A percentile compares a stretch with the other conserved stretches of the same genome.
phyloP scores from a whole-genome alignment of 1,139 yeast genomes.

The Sugiyamaella sp. region DNA sequence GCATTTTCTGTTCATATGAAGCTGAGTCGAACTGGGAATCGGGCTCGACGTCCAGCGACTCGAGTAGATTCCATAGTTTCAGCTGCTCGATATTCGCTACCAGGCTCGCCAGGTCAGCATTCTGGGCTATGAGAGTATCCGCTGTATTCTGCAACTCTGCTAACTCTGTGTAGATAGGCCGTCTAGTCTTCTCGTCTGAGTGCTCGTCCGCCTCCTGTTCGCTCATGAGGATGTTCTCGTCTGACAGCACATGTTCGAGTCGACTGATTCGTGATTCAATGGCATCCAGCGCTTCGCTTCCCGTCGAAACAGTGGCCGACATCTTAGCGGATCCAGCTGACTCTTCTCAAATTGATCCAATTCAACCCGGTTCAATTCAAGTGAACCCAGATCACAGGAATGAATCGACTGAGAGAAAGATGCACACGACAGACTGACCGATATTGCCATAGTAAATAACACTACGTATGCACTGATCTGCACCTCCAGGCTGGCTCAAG shows the following conservation, averaged over 20 bases:
- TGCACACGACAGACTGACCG: no score
- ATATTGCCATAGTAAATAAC: no score
- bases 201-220: background rate
- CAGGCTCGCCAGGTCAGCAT: slow-evolving; percentile 1
- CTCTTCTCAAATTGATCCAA: no score
- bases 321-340: no score
- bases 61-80: slow-evolving; percentile 4
- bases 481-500: no score
- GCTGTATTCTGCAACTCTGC: slow-evolving; percentile 1
- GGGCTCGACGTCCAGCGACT: slow-evolving; percentile 3
- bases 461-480: no score
- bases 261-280: slow-evolving; percentile 10
- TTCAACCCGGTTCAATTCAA: no score
- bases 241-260: slow-evolving; percentile 11
- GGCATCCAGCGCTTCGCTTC: slow-evolving; percentile 1
- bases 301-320: slow-evolving; percentile 9
- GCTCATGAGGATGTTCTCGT: background rate
- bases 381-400: no score
- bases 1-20: slow-evolving; percentile 8
- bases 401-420: no score
- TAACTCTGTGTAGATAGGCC: slow-evolving; percentile 1
- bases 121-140: slow-evolving; percentile 8
- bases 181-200: background rate
- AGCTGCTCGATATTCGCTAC: background rate
- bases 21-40: background rate